Base-by-base conservation (phyloP, 1,284 basidiomycete species). In the Peniophora sp. region DNA sequence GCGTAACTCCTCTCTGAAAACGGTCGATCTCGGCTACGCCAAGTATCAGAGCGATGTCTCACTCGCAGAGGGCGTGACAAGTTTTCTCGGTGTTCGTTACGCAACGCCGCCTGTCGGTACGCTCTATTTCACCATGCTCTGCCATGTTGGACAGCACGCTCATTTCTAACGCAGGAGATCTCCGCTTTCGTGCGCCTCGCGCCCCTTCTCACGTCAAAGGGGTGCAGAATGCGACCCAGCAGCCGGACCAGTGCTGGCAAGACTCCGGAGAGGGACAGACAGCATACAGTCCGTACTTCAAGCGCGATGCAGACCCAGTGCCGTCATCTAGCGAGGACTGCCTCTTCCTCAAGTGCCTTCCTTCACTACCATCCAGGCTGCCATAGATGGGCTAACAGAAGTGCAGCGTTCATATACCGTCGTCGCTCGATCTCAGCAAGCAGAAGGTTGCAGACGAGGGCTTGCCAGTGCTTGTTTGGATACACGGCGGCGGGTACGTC, bases 391-490 rank as follows among this genome's bases (percentile, higher is more conserved):
- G 44, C 38, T 23, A 23, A 27, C 20, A 34, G 23, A n/a, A 38
- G 10, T 23, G n/a, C 24, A n/a, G 16, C 12, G 47, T 49, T 8
- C 48, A 49, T 49, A 23, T 49, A 14, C 48, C 48, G 6, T 19
- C 35, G 2, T 41, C n/a, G 19, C 38, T 50, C 16, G 19, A 23
- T 20, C 14, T 20, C 17, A 38, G 39, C n/a, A 45, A 19, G 17
- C 38, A 38, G 9, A 41, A 11, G n/a, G 2, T 6, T n/a, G 16
- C 50, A 52, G 9, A 23, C 11, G 6, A 24, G 36, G 3, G 17
- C 39, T 23, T 69, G 8, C 70, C 70, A n/a, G 67, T 70, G 2
- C 59, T 74, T 3, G 62, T 74, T 44, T 74, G 64, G 65, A 72
- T 74, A 41, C 72, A 74, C 54, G 72, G 71, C 38, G 64, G 62